Evolutionary conservation across 768 basidiomycete species (phyloP), one percentile per base, ranked within the genome.

Genomic region (Candolleomyces efflorescens): DNA sequence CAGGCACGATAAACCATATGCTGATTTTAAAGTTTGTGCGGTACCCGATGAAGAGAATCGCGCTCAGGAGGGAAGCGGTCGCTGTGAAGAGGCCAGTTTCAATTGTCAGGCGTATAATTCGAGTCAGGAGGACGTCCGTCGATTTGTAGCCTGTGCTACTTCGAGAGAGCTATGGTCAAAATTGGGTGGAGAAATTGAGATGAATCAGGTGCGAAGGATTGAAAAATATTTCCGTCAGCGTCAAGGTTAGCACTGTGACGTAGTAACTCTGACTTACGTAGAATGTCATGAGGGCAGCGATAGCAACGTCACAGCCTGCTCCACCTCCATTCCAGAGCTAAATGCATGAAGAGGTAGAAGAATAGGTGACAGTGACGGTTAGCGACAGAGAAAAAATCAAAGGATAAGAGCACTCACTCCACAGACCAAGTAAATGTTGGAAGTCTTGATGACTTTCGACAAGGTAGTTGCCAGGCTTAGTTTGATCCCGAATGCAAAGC

Each of bases 321-420:
- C 67, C 69, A 32, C 63, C 59, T n/a, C 67, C 67, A 56, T 71
- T 68, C 74, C 74, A 75, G 22, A 73, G 58, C 70, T 70, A 32
- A 11, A 32, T 32, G 32, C 32, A 32, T 11, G 11, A 5, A 32
- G 32, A 11, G 32, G n/a, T n/a, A n/a, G n/a, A n/a, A n/a, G n/a
- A n/a, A 22, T 17, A 44, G 17, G 20, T 44, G n/a, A 44, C n/a
- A n/a, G n/a, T n/a, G n/a, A n/a, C 32, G 11, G 5, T 32, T 32
- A 32, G 32, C 32, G 32, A 11, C 6, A 48, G 18, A 24, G 7
- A 48, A 13, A 51, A 27, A 12, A 51, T 2, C 10, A 51, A 26
- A 20, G 51, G 50, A 11, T 12, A 38, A 44, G 36, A 44, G n/a
- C 15, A 63, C 65, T 41, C 52, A 68, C 67, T 6, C 67, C 67